Evolutionary conservation across 352 stramenopile species (phyloP), one percentile per base, ranked within the genome.

Genomic region (Globisporangium lucens): DNA sequence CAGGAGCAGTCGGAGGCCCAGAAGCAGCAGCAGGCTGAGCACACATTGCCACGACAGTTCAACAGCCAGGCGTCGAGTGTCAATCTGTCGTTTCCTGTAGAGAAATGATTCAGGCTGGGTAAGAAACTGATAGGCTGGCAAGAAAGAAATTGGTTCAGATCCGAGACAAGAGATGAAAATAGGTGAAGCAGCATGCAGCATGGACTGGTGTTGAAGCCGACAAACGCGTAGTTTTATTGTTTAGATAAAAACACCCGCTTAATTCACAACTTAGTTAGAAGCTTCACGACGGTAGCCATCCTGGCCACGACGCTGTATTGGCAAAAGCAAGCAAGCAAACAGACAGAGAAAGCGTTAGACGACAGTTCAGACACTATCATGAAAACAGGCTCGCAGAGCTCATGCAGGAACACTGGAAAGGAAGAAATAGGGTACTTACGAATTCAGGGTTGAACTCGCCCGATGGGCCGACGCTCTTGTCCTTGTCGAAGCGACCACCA

Each of bases 381-480:
- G 38, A 46, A 43, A 47, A 35, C 8, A 12, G 10, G 9, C 27
- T 33, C 35, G 4, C n/a, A 29, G 22, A 68, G 43, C 7, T 30
- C 29, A 43, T 29, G 51, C 20, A 55, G 51, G 5, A 24, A 59
- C 20, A 57, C 10, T 38, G 3, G 2, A 59, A 36, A 20, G n/a
- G 17, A 22, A 6, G 41, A 68, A 49, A 6, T 33, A 33, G 30
- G 60, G 43, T 20, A 89, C 80, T 71, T 89, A 89, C 80, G 82
- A 94, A 96, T 71, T 96, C 88, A 63, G 88, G 88, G 83, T 90
- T 89, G 77, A 96, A 96, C 74, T 96, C 88, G 71, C 85, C 88
- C 70, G 88, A 93, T 46, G 88, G 88, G 63, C 88, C 88, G 67
- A 96, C 81, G 75, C 85, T 83, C 86, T 96, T 96, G 72, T 96